These are phyloP conservation scores for Penicillium janthinellum DNA, from an alignment of 2,329 filamentous ascomycete species.

Conservation along the genomic window DNA sequence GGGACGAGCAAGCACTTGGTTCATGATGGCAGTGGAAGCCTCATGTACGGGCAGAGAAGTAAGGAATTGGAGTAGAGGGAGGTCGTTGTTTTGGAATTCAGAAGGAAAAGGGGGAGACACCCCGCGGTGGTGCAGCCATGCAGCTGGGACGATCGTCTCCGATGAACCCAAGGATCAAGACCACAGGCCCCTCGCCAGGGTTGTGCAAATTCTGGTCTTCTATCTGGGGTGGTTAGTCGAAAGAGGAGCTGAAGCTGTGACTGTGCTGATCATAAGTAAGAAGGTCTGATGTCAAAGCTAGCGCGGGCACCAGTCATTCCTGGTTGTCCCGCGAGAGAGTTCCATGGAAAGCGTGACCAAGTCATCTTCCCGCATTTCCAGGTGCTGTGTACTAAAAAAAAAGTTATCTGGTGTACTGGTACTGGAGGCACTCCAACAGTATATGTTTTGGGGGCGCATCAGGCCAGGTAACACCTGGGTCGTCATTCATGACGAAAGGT, in stretches of 20 bases:
- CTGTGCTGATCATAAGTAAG: background rate
- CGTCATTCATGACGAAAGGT: background rate
- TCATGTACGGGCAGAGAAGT: background rate
- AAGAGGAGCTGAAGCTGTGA: background rate
- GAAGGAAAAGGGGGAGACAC: constrained; percentile 9
- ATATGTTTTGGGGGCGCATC: background rate
- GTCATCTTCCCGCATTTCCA: background rate
- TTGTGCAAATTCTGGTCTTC: background rate
- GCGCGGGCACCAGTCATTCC: constrained; percentile 3
- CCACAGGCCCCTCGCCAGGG: background rate
- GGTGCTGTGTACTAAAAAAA: background rate
- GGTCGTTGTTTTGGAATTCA: constrained; percentile 1
- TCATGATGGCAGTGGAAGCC: constrained; percentile 24
- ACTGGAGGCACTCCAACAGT: background rate
- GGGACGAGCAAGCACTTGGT: constrained; percentile 25
- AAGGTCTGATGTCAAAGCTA: constrained; percentile 7
- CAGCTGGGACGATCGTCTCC: constrained; percentile 18
- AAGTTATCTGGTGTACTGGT: background rate
- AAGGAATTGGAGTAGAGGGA: constrained; percentile 4
- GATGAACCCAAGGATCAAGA: constrained; percentile 3
- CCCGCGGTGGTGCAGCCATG: constrained; percentile 19
- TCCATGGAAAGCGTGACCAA: background rate
- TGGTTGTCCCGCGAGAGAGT: background rate
- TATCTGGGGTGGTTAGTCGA: background rate
- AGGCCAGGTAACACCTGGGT: background rate